Evolutionary conservation across 148 eudicot genomes (phyloP).

Genomic region (Arctostaphylos glauca): DNA sequence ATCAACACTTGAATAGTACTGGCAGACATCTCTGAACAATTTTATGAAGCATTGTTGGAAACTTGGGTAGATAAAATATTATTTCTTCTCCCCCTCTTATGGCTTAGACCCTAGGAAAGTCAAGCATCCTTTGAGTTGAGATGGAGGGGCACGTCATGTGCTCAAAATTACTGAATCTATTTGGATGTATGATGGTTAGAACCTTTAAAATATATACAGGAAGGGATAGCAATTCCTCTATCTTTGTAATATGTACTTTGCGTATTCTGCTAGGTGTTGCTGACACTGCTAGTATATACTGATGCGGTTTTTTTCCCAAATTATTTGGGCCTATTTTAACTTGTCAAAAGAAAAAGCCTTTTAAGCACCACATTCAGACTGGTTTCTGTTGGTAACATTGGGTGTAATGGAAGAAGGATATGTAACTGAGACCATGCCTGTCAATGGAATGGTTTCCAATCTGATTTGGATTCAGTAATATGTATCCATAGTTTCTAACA

Average conservation of each 20-base stretch:
- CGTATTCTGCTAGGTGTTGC: neutral
- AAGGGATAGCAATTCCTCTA: neutral
- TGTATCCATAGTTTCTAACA: neutral
- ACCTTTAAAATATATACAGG: neutral
- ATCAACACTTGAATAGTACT: neutral
- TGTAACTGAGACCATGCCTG: neutral
- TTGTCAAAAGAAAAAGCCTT: neutral
- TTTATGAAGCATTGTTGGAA: neutral
- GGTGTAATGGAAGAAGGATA: neutral
- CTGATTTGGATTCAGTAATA: neutral
- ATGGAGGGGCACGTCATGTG: neutral
- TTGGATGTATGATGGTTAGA: neutral
- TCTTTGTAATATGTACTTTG: neutral
- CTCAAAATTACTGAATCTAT: neutral
- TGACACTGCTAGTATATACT: neutral
- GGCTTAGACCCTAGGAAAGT: neutral
- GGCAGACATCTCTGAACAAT: neutral
- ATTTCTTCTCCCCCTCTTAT: neutral
- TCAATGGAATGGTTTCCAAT: neutral
- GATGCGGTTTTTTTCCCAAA: neutral
- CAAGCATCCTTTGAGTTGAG: neutral
- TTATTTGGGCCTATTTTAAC: neutral
- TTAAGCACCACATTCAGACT: neutral
- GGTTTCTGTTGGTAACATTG: neutral
- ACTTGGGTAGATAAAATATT: neutral